phyloP scores from a whole-genome alignment of 176 grass and related monocot species.

The Saccharum officinarum region DNA sequence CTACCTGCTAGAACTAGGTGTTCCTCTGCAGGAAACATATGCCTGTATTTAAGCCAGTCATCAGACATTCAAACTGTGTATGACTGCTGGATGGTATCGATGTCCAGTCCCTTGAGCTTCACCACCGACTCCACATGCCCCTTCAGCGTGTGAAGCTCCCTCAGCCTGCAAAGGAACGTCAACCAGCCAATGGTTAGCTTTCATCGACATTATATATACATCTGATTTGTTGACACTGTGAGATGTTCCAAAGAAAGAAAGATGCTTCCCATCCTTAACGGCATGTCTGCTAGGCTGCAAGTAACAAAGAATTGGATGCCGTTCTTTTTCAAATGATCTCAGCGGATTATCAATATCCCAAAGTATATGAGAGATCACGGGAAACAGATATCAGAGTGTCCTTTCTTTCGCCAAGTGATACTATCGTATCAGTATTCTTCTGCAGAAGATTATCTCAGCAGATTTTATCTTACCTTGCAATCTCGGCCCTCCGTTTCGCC shows the following conservation, averaged over 20 bases:
- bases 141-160: constrained; percentile 21
- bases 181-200: neutral
- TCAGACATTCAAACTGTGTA: neutral
- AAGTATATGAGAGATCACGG: neutral
- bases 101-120: constrained; percentile 21
- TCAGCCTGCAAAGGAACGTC: neutral
- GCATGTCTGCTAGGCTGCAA: neutral
- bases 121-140: constrained; percentile 22
- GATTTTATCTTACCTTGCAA: constrained; percentile 16
- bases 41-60: neutral
- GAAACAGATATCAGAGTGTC: neutral
- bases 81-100: constrained; percentile 16
- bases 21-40: neutral
- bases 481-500: constrained; percentile 34
- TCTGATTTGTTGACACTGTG: neutral
- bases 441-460: neutral
- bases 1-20: neutral
- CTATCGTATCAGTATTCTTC: neutral
- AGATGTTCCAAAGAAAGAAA: neutral
- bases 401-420: neutral
- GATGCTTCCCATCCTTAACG: neutral
- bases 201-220: neutral
- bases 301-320: neutral
- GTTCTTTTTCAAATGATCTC: neutral
- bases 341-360: neutral